These are phyloP conservation scores for Fusarium palustre DNA, from an alignment of 2,329 filamentous ascomycete genomes.

Conservation along the genomic window DNA sequence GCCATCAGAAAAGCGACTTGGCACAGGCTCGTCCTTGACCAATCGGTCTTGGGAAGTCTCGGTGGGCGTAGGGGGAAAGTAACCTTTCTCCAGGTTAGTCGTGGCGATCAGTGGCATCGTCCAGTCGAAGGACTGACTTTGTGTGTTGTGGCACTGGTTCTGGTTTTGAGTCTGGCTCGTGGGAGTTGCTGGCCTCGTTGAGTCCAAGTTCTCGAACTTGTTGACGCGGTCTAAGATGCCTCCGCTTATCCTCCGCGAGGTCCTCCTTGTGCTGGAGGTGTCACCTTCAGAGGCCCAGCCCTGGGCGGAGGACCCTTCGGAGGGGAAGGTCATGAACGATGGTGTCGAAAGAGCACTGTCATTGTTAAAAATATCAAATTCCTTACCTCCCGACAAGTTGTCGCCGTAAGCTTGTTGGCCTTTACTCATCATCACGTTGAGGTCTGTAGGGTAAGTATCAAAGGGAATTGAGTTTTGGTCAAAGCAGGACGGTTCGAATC, in stretches of 20 bases:
- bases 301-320: conserved; percentile 59
- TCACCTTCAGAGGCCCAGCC: conserved; percentile 66
- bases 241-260: conserved; percentile 66
- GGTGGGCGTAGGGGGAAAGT: conserved; percentile 75
- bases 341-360: conserved; percentile 62
- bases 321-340: conserved; percentile 62
- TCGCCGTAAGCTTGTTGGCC: conserved; percentile 59
- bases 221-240: conserved; percentile 70
- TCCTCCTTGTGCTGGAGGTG: conserved; percentile 56
- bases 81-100: conserved; percentile 57
- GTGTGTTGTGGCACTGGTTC: conserved; percentile 58
- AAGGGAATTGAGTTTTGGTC: conserved; percentile 60
- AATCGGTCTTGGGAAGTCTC: conserved; percentile 68
- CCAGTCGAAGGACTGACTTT: conserved; percentile 60
- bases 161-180: conserved; percentile 67
- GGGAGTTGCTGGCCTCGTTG: conserved; percentile 71
- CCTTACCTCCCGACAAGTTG: conserved; percentile 58
- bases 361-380: conserved; percentile 63
- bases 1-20: conserved; percentile 67
- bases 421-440: conserved; percentile 61
- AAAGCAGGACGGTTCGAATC: conserved; percentile 63
- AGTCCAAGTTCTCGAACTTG: conserved; percentile 68
- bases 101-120: conserved; percentile 19
- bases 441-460: conserved; percentile 58
- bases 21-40: conserved; percentile 56